Conservation (phyloP, 2,329 filamentous ascomycete genomes). For the Fusarium tricinctum region DNA sequence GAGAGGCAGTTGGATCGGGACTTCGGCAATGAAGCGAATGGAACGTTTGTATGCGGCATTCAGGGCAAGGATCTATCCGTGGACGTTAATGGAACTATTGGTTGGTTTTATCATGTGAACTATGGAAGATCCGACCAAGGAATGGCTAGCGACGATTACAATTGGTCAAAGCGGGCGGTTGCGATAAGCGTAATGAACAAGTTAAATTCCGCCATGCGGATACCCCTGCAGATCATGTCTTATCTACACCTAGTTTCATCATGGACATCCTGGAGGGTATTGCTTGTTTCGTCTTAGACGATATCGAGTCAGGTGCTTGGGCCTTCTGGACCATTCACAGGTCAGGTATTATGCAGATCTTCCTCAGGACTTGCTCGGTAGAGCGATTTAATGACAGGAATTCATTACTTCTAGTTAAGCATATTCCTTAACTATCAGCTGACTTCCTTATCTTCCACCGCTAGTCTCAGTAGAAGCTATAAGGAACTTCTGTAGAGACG, state of each 20-base stretch:
- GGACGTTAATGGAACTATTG: slow-evolving; percentile 10
- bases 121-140: neutral
- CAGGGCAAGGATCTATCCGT: slow-evolving; percentile 6
- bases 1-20: slow-evolving; percentile 31
- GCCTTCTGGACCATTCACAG: neutral
- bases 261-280: neutral
- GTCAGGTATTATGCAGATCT: neutral
- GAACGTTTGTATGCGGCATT: slow-evolving; percentile 16
- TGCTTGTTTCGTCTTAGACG: neutral
- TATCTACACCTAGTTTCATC: slow-evolving; percentile 12
- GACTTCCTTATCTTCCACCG: neutral
- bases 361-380: neutral
- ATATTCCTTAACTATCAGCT: neutral
- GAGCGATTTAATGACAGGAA: neutral
- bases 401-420: neutral
- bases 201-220: slow-evolving; percentile 25
- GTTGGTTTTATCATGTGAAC: slow-evolving; percentile 8
- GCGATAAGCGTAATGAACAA: slow-evolving; percentile 32
- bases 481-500: neutral
- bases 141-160: neutral
- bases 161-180: slow-evolving; percentile 19
- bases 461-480: neutral
- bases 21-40: slow-evolving; percentile 20
- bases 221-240: slow-evolving; percentile 34
- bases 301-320: neutral